phyloP scores from a whole-genome alignment of 208 protist species.

The Strigomonas culicis region DNA sequence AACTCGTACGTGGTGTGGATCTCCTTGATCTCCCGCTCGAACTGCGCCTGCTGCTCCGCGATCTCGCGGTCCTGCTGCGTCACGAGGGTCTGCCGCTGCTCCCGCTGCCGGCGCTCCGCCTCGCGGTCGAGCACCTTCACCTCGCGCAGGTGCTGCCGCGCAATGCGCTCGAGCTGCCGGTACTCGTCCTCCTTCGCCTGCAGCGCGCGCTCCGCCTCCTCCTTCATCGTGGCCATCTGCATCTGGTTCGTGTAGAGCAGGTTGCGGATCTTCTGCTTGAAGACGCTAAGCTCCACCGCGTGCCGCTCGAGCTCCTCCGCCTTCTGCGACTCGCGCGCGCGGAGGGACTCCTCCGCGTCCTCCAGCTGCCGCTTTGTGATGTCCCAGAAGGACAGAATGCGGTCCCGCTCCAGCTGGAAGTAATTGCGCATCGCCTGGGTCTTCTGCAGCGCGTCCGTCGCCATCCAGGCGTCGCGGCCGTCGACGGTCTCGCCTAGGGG shows the following conservation, averaged over 20 bases:
- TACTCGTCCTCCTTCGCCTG: constrained; percentile 90
- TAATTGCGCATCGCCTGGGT: constrained; percentile 95
- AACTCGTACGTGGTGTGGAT: constrained; percentile 94
- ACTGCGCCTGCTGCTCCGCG: constrained; percentile 80
- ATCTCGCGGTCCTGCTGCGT: constrained; percentile 83
- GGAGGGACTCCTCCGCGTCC: constrained; percentile 62
- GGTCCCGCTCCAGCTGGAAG: constrained; percentile 96
- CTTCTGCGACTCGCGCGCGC: constrained; percentile 92
- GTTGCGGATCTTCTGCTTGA: constrained; percentile 97
- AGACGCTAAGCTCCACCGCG: constrained; percentile 94
- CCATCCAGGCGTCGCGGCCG: constrained; percentile 78
- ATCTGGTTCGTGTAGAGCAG: constrained; percentile 96
- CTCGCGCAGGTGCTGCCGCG: constrained; percentile 76
- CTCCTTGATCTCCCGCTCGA: constrained; percentile 92
- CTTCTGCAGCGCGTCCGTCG: constrained; percentile 91
- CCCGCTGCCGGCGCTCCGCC: constrained; percentile 83
- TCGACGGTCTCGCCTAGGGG: constrained; percentile 33
- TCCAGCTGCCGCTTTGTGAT: constrained; percentile 94
- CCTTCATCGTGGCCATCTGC: constrained; percentile 84
- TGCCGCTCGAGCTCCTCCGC: constrained; percentile 92
- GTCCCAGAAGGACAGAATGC: constrained; percentile 95
- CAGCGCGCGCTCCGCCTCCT: constrained; percentile 88
- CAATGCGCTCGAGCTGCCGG: constrained; percentile 71
- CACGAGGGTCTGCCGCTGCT: constrained; percentile 72
- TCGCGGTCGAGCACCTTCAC: constrained; percentile 88